Conservation (phyloP, 2,329 filamentous ascomycete species). For the Colletotrichum nymphaeae region DNA sequence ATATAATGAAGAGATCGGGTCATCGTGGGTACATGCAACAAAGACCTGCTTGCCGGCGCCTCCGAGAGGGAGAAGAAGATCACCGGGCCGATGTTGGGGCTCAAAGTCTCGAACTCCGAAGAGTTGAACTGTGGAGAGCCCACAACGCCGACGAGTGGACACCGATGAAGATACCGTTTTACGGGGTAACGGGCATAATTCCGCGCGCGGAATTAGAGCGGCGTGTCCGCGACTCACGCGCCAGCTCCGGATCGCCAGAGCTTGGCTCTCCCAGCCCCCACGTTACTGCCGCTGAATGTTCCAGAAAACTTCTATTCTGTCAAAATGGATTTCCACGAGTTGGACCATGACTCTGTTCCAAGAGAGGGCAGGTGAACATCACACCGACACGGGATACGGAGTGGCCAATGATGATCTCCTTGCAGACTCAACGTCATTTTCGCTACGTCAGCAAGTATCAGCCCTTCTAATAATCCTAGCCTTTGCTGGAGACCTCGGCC, state of each 20-base stretch:
- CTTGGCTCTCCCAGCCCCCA: constrained; percentile 8
- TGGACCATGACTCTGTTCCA: too few relatives aligned
- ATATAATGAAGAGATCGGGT: too few relatives aligned
- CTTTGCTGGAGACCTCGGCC: neutral
- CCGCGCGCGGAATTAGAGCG: constrained; percentile 17
- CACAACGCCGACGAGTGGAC: neutral
- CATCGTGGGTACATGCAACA: too few relatives aligned
- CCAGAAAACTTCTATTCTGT: constrained; percentile 8
- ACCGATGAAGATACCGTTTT: neutral
- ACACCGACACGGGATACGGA: too few relatives aligned
- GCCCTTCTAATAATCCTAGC: neutral
- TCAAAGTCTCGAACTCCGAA: neutral
- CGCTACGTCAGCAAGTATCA: neutral
- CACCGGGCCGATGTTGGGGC: neutral
- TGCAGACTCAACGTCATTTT: neutral
- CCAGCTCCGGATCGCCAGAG: constrained; percentile 20
- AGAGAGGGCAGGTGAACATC: too few relatives aligned
- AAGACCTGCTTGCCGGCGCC: neutral
- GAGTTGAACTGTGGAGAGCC: neutral
- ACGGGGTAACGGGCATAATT: neutral
- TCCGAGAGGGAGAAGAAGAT: neutral
- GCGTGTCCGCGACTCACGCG: constrained; percentile 14
- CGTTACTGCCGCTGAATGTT: neutral
- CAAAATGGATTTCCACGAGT: neutral
- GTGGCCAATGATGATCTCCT: too few relatives aligned